Evolutionary conservation across 169 alveolate genomes (phyloP), one percentile per base, ranked within the genome.

Genomic region (Plasmodium fragile): DNA sequence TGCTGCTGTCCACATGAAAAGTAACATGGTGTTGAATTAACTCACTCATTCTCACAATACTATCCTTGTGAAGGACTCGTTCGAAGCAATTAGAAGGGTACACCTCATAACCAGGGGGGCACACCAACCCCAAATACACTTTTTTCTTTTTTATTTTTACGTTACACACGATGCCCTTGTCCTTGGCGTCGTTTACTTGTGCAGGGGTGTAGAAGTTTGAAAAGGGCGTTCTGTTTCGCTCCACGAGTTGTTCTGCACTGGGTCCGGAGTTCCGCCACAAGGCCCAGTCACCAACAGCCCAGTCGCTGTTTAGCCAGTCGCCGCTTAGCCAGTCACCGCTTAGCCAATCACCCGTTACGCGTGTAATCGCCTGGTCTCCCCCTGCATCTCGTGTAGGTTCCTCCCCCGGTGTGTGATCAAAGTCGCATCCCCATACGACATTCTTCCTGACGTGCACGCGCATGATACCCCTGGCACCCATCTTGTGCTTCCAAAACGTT

Each of bases 391-490:
- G 5, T 25, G 6, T 0, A 3, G 11, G 1, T 28, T 65, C 75
- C 11, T 0, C 36, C 16, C 39, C 65, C 11, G 2, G 69, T 52
- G 59, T 55, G 43, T 73, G 59, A 28, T 84, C 84, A 45, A 84
- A 84, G 43, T 84, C 93, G 65, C 93, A 84, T 0, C 93, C 93
- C 73, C 49, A 84, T 7, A 84, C 11, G 10, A 28, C 22, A 28
- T 84, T 84, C 65, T 53, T 84, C 30, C 78, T 84, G 4, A 84
- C 28, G 39, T 84, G 93, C 1, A 84, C 84, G 10, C 78, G 75
- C 93, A 84, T 84, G 28, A 84, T 84, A 10, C 93, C 93, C 80
- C 85, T 72, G 52, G 69, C 8, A 4, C 93, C 93, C 10, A 84
- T 84, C 2, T 1, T 5, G 41, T 69, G 41, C 2, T 72, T 72